Evolutionary conservation across 1,284 basidiomycete genomes (phyloP).

Genomic region (Coniferiporia sulphurascens): DNA sequence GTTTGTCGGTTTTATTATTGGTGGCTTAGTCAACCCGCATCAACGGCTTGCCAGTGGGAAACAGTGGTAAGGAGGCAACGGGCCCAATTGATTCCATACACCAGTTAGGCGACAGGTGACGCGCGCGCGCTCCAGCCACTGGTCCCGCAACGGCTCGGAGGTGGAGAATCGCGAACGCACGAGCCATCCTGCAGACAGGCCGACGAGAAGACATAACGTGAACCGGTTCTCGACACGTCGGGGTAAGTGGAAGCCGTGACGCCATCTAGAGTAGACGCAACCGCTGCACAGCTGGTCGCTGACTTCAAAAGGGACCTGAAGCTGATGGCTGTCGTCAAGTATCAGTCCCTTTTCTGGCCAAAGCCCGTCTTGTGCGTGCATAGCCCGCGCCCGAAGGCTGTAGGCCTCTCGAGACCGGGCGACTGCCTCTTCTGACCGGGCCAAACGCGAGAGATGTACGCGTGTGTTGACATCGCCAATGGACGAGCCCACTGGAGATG

Average conservation of each 20-base stretch:
- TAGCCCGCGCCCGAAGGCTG: background rate
- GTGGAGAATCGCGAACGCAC: background rate
- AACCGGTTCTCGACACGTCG: background rate
- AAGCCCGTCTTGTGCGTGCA: background rate
- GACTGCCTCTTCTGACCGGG: background rate
- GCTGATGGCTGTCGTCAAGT: background rate
- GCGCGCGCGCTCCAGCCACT: no score
- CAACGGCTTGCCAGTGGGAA: constrained; percentile 6
- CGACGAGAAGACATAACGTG: background rate
- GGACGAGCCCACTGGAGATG: no score
- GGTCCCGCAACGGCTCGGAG: background rate
- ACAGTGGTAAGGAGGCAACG: background rate
- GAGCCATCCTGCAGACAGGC: background rate
- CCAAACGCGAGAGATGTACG: background rate
- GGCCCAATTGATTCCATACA: background rate
- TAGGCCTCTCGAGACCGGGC: background rate
- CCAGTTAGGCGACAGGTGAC: background rate
- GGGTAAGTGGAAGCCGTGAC: background rate
- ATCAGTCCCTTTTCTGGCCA: background rate
- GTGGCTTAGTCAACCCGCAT: constrained; percentile 5
- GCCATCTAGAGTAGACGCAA: background rate
- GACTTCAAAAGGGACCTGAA: background rate
- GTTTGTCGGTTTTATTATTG: constrained; percentile 16
- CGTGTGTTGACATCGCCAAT: no score
- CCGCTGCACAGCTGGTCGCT: background rate